Conservation (phyloP, 495 filamentous ascomycete genomes). For the Aspergillus leporis region DNA sequence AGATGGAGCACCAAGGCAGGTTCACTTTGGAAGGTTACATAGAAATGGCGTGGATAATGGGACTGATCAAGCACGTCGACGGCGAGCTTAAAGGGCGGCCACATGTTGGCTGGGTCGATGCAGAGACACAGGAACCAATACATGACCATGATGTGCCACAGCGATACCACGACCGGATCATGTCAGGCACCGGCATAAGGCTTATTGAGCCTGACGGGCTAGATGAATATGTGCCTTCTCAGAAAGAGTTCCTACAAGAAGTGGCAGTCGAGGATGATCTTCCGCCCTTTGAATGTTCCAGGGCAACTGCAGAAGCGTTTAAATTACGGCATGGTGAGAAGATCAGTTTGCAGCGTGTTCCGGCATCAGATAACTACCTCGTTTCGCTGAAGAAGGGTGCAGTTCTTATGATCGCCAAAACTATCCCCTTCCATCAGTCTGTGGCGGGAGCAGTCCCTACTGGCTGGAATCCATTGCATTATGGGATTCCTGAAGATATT, state of each 20-base stretch:
- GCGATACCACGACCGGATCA: constrained; percentile 93
- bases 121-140: constrained; percentile 87
- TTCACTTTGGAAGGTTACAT: constrained; percentile 99
- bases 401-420: constrained; percentile 90
- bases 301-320: constrained; percentile 95
- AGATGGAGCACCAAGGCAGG: constrained; percentile 94
- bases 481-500: constrained; percentile 96
- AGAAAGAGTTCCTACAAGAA: constrained; percentile 96
- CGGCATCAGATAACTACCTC: constrained; percentile 85
- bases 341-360: constrained; percentile 87
- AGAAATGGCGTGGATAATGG: constrained; percentile 99
- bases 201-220: constrained; percentile 94
- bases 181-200: constrained; percentile 95
- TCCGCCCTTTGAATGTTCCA: constrained; percentile 93
- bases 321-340: constrained; percentile 93
- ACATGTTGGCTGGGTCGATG: constrained; percentile 96
- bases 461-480: constrained; percentile 91
- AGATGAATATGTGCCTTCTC: constrained; percentile 90
- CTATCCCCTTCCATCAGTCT: constrained; percentile 89
- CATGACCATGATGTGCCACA: constrained; percentile 94
- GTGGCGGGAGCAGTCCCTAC: constrained; percentile 95
- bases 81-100: constrained; percentile 91
- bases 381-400: constrained; percentile 93
- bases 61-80: constrained; percentile 96
- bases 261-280: constrained; percentile 94